Conservation (phyloP, 768 basidiomycete species). For the Chalciporus sphaerocephalus region DNA sequence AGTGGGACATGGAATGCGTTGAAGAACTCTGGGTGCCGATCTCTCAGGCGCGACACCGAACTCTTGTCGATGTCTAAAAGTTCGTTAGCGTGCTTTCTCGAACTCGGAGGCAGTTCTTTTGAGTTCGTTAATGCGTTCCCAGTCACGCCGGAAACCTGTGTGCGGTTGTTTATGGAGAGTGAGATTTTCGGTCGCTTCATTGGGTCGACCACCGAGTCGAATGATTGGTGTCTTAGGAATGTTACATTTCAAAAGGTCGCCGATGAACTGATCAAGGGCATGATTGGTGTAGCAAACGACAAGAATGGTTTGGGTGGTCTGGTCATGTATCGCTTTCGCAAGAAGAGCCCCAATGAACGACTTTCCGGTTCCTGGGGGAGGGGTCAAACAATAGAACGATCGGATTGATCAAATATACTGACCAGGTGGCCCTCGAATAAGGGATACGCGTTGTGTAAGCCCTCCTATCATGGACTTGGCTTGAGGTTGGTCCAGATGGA, state of each 20-base stretch:
- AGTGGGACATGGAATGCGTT: conserved; percentile 43
- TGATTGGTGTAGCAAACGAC: conserved; percentile 73
- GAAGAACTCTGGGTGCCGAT: conserved; percentile 39
- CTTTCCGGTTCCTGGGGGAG: conserved; percentile 58
- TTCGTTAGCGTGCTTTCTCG: conserved; percentile 11
- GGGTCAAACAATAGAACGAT: neutral
- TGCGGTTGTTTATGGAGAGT: conserved; percentile 30
- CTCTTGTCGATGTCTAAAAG: conserved; percentile 22
- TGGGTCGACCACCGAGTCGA: conserved; percentile 56
- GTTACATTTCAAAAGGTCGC: conserved; percentile 53
- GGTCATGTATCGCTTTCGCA: conserved; percentile 53
- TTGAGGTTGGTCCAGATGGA: conserved; percentile 52
- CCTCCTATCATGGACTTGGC: conserved; percentile 42
- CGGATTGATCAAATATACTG: neutral
- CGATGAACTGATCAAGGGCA: conserved; percentile 65
- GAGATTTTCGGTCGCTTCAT: conserved; percentile 42
- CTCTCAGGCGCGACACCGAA: conserved; percentile 44
- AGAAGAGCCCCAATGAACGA: conserved; percentile 65
- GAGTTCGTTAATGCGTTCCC: conserved; percentile 15
- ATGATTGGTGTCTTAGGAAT: conserved; percentile 49
- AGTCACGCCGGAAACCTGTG: neutral
- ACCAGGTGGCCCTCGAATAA: conserved; percentile 75
- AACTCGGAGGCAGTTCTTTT: conserved; percentile 32
- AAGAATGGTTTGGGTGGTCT: conserved; percentile 45
- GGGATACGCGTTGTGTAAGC: conserved; percentile 48